These are phyloP conservation scores for Linum usitatissimum DNA, from an alignment of 345 rosid species.

Conservation along the genomic window DNA sequence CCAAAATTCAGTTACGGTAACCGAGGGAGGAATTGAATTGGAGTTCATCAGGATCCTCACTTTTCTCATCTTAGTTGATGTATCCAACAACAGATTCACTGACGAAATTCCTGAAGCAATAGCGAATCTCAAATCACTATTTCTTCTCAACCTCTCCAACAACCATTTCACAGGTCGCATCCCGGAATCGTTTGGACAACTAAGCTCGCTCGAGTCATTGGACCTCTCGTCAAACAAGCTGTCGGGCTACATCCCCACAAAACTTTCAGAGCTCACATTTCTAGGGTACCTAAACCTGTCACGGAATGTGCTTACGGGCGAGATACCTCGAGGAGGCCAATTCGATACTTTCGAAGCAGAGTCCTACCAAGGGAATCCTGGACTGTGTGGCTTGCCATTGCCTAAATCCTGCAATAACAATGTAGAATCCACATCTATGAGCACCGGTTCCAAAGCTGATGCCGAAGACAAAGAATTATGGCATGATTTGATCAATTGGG, in stretches of 20 bases:
- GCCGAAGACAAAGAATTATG: too few relatives aligned
- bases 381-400: conserved; percentile 18
- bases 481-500: too few relatives aligned
- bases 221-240: too few relatives aligned
- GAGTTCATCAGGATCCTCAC: too few relatives aligned
- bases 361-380: conserved; percentile 15
- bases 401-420: too few relatives aligned
- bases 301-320: conserved; percentile 17
- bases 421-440: too few relatives aligned
- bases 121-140: conserved; percentile 2
- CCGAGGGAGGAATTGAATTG: too few relatives aligned
- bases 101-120: conserved; percentile 10
- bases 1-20: too few relatives aligned
- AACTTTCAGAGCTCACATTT: conserved; percentile 12
- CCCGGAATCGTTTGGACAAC: conserved; percentile 8
- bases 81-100: conserved; percentile 15
- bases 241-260: conserved; percentile 12
- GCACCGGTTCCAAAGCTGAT: too few relatives aligned
- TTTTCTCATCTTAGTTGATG: too few relatives aligned
- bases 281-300: conserved; percentile 17
- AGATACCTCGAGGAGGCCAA: conserved; percentile 14
- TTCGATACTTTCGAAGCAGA: conserved; percentile 9
- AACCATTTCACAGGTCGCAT: conserved; percentile 13
- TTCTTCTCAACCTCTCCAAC: conserved; percentile 17
- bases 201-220: conserved; percentile 14